A percentile compares a stretch with the other conserved stretches of the same genome.
These are phyloP conservation scores for Scedosporium boydii DNA, from an alignment of 2,329 filamentous ascomycete genomes.

Conservation along the genomic window DNA sequence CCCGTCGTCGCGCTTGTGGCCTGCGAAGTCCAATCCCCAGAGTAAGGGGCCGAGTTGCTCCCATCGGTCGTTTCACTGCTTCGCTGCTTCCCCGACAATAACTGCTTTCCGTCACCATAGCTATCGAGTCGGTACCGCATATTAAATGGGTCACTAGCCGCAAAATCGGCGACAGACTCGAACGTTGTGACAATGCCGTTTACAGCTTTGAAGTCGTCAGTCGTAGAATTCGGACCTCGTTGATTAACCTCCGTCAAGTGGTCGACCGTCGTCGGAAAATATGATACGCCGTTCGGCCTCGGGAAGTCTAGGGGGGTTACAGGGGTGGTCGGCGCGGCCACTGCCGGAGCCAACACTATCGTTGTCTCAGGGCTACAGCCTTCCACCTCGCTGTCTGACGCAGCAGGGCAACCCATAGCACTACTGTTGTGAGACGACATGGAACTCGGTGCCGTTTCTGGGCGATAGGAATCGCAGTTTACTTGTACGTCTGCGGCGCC, in stretches of 20 bases:
- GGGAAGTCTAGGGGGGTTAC: not conserved
- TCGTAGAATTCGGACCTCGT: not conserved
- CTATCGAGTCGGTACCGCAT: constrained; percentile 21
- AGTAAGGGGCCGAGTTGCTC: constrained; percentile 42
- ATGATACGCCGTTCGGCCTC: constrained; percentile 14
- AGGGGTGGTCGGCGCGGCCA: not conserved
- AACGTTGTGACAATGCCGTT: constrained; percentile 31
- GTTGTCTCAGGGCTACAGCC: constrained; percentile 3
- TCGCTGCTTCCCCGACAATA: constrained; percentile 39
- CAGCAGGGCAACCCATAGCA: not conserved
- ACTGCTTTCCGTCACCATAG: constrained; percentile 25
- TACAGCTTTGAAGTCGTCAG: not conserved
- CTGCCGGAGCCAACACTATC: constrained; percentile 10
- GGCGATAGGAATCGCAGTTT: not conserved
- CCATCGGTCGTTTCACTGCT: constrained; percentile 54
- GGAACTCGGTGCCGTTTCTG: not conserved
- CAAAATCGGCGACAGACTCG: constrained; percentile 36
- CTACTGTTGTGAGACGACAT: not conserved
- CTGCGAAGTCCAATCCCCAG: constrained; percentile 53
- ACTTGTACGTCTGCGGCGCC: constrained; percentile 11
- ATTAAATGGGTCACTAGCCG: constrained; percentile 39
- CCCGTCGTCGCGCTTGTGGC: constrained; percentile 54
- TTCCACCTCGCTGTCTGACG: not conserved
- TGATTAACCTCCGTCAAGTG: not conserved
- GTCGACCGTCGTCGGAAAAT: constrained; percentile 1